Percentiles rank a stretch among this genome's conserved stretches.
These are phyloP conservation scores for Chrysosporium keratinophilum DNA, from an alignment of 2,329 filamentous ascomycete species.

Conservation along the genomic window DNA sequence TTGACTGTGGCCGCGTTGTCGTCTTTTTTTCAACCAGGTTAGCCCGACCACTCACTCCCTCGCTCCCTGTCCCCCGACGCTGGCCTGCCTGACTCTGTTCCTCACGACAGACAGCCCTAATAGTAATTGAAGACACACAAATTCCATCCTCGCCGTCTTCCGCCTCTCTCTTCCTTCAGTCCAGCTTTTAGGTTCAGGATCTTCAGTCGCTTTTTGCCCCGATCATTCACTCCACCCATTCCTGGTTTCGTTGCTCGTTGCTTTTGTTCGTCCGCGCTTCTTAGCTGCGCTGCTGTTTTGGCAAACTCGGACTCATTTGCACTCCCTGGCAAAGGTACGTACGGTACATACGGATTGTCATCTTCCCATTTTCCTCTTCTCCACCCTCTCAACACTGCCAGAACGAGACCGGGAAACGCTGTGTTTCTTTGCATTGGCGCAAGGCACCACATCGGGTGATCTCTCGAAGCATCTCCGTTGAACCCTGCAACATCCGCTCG, in stretches of 20 bases:
- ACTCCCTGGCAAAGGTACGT: conserved; percentile 7
- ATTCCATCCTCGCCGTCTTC: neutral
- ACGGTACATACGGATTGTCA: neutral
- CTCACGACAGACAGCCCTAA: neutral
- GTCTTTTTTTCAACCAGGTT: neutral
- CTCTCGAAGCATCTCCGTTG: neutral
- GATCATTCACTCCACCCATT: neutral
- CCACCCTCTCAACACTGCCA: neutral
- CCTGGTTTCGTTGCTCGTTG: neutral
- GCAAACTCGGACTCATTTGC: conserved; percentile 4
- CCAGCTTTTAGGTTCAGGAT: neutral
- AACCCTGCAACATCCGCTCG: neutral
- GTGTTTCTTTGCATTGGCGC: neutral
- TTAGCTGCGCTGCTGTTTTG: neutral
- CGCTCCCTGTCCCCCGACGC: neutral
- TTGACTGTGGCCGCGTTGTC: neutral
- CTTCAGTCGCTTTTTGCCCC: neutral
- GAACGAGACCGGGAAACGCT: neutral
- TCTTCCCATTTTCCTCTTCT: neutral
- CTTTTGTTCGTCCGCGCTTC: neutral
- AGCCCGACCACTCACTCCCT: neutral
- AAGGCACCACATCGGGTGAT: neutral
- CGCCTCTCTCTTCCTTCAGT: neutral
- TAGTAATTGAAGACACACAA: neutral
- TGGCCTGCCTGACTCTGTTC: neutral